phyloP scores from a whole-genome alignment of 2,329 filamentous ascomycete genomes.

The Rhinocladiella mackenziei region DNA sequence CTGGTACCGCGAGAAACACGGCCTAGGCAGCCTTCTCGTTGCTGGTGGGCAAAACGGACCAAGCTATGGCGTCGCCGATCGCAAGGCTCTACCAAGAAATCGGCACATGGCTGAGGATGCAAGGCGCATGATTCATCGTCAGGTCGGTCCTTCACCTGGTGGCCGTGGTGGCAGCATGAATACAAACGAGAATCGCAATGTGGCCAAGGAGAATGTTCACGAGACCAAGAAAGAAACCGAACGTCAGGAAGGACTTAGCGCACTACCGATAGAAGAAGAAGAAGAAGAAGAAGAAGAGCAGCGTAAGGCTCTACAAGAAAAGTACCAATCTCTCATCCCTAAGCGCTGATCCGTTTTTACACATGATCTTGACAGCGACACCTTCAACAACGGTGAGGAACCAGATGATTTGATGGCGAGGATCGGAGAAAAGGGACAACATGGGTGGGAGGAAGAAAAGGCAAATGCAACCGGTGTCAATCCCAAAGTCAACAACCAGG shows the following conservation, averaged over 20 bases:
- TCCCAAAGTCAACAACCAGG: neutral
- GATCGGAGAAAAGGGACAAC: slow-evolving; percentile 15
- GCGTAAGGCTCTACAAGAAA: slow-evolving; percentile 5
- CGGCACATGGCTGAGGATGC: slow-evolving; percentile 8
- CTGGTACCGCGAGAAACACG: slow-evolving; percentile 54
- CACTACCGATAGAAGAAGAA: neutral
- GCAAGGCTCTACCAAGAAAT: slow-evolving; percentile 1
- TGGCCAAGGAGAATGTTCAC: neutral
- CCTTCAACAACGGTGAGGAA: slow-evolving; percentile 16
- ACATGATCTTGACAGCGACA: slow-evolving; percentile 15
- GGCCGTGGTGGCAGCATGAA: neutral
- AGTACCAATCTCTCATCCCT: slow-evolving; percentile 10
- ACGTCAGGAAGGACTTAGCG: neutral
- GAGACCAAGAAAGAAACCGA: slow-evolving; percentile 6
- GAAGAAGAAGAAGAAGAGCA: neutral
- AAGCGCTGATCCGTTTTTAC: slow-evolving; percentile 6
- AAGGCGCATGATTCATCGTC: slow-evolving; percentile 12
- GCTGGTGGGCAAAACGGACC: slow-evolving; percentile 13
- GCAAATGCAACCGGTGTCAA: neutral
- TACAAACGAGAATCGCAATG: neutral
- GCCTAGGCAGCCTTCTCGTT: slow-evolving; percentile 32
- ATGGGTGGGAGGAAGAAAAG: slow-evolving; percentile 20
- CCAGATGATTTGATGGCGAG: slow-evolving; percentile 14
- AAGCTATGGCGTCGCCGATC: slow-evolving; percentile 16
- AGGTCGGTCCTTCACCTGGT: neutral